These are phyloP conservation scores for Irpex sp. DNA, from an alignment of 1,284 basidiomycete genomes.

Conservation along the genomic window DNA sequence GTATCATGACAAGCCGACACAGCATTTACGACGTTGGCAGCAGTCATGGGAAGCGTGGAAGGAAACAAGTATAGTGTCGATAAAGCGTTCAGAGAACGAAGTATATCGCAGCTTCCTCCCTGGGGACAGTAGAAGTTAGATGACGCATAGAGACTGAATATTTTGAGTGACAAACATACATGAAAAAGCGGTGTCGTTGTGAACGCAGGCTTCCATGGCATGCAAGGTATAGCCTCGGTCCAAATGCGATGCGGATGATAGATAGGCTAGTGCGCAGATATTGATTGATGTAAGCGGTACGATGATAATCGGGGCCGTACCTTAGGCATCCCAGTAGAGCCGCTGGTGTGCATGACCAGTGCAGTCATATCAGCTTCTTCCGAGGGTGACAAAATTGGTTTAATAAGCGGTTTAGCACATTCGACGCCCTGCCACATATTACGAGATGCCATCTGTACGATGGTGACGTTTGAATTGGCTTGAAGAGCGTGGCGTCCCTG, in stretches of 20 bases:
- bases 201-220: slow-evolving; percentile 18
- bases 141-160: neutral
- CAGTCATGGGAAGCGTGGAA: slow-evolving; percentile 17
- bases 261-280: slow-evolving; percentile 7
- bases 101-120: slow-evolving; percentile 18
- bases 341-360: slow-evolving; percentile 20
- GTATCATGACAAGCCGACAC: slow-evolving; percentile 10
- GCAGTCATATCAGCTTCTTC: slow-evolving; percentile 15
- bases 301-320: neutral
- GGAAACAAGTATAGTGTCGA: slow-evolving; percentile 17
- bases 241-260: slow-evolving; percentile 21
- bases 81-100: slow-evolving; percentile 18
- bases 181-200: slow-evolving; percentile 20
- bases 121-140: neutral
- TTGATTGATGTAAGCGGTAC: neutral
- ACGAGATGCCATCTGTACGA: slow-evolving; percentile 10
- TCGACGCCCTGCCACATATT: neutral
- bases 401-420: neutral
- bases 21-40: slow-evolving; percentile 9
- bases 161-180: slow-evolving; percentile 6
- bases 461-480: neutral
- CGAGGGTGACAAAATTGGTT: neutral
- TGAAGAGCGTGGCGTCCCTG: slow-evolving; percentile 11
- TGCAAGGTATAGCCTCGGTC: slow-evolving; percentile 19
- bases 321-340: slow-evolving; percentile 21